phyloP scores from a whole-genome alignment of 2,329 filamentous ascomycete species.

The Eurotiales sp. region DNA sequence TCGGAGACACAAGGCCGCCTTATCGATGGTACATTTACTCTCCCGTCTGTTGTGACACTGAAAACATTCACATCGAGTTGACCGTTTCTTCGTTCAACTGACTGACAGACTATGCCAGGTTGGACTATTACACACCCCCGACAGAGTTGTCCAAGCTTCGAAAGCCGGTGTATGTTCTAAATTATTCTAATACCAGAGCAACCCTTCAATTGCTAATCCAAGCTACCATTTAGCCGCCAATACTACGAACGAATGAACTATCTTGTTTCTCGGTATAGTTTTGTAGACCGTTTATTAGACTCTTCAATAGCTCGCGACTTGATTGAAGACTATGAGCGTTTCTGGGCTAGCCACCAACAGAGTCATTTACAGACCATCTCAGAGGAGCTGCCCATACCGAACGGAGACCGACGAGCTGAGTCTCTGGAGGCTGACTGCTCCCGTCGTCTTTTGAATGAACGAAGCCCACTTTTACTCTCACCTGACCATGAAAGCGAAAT shows the following conservation, averaged over 20 bases:
- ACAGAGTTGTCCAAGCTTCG: slow-evolving; percentile 68
- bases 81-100: background rate
- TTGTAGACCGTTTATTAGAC: slow-evolving; percentile 86
- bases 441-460: slow-evolving; percentile 9
- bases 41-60: background rate
- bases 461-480: slow-evolving; percentile 22
- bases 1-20: slow-evolving; percentile 80
- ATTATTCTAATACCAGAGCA: background rate
- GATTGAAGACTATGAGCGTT: slow-evolving; percentile 78
- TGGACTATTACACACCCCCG: slow-evolving; percentile 78
- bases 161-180: slow-evolving; percentile 56
- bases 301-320: slow-evolving; percentile 89
- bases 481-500: slow-evolving; percentile 53
- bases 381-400: slow-evolving; percentile 55
- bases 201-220: background rate
- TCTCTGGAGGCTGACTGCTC: background rate
- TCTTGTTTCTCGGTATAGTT: slow-evolving; percentile 85
- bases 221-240: slow-evolving; percentile 53
- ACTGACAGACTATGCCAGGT: slow-evolving; percentile 43
- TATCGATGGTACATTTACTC: slow-evolving; percentile 63
- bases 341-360: slow-evolving; percentile 53
- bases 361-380: slow-evolving; percentile 65
- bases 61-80: background rate
- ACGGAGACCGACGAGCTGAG: slow-evolving; percentile 18
- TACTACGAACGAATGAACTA: slow-evolving; percentile 91